phyloP scores from a whole-genome alignment of 1,284 basidiomycete species.

The Kwoniella shivajii region DNA sequence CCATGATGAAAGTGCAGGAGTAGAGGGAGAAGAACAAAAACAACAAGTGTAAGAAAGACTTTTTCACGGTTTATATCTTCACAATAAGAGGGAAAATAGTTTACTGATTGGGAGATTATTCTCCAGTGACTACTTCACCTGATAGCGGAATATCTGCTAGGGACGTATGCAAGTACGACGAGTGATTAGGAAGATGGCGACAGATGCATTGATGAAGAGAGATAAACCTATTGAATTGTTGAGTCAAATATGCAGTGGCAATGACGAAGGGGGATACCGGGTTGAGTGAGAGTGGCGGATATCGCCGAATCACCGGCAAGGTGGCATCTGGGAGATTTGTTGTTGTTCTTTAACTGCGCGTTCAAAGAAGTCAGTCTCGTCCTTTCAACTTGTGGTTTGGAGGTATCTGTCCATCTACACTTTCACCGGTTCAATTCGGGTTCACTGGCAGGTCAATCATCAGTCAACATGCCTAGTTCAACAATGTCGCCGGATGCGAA shows the following conservation, averaged over 20 bases:
- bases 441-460: background rate
- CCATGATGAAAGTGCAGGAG: slow-evolving; percentile 17
- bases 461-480: slow-evolving; percentile 13
- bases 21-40: slow-evolving; percentile 7
- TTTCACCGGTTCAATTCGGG: background rate
- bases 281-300: background rate
- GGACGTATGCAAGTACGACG: background rate
- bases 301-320: slow-evolving; percentile 1
- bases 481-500: slow-evolving; percentile 23
- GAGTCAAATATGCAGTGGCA: background rate
- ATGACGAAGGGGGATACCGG: background rate
- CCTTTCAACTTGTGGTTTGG: background rate
- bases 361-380: slow-evolving; percentile 11
- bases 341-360: slow-evolving; percentile 2
- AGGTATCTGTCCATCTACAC: too few relatives aligned
- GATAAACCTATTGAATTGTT: background rate
- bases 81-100: slow-evolving; percentile 17
- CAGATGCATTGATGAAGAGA: background rate
- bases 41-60: slow-evolving; percentile 28
- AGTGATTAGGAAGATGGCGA: background rate
- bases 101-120: slow-evolving; percentile 20
- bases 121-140: slow-evolving; percentile 11
- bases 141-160: background rate
- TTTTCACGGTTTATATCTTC: slow-evolving; percentile 1
- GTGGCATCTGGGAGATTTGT: background rate